Conservation (phyloP, 805 yeast species). For the Lachancea lanzarotensis region DNA sequence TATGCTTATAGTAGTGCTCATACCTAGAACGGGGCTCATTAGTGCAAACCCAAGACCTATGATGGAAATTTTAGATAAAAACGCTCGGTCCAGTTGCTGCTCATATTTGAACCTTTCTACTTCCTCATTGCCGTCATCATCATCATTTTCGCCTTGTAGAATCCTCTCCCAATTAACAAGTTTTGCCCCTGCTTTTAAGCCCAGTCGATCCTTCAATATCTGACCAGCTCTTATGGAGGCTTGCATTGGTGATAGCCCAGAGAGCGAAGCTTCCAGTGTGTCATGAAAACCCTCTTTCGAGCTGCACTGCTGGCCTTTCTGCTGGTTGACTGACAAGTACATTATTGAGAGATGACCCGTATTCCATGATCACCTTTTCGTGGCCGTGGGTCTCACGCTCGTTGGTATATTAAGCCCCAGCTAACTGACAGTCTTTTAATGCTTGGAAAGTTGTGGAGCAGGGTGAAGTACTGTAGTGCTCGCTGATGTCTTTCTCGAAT, state of each 20-base stretch:
- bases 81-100: conserved; percentile 59
- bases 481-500: no score
- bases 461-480: no score
- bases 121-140: conserved; percentile 44
- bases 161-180: conserved; percentile 26
- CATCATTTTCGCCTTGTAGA: conserved; percentile 34
- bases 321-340: no score
- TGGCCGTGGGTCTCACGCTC: no score
- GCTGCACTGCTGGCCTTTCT: no score
- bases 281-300: no score
- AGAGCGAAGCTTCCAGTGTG: not conserved
- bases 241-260: conserved; percentile 10
- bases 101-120: conserved; percentile 70
- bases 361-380: no score
- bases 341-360: no score
- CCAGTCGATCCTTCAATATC: conserved; percentile 17
- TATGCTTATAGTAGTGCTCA: conserved; percentile 65
- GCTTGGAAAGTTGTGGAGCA: no score
- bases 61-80: conserved; percentile 58
- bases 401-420: no score
- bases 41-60: conserved; percentile 74
- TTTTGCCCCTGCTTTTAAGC: conserved; percentile 18
- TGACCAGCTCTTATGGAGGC: conserved; percentile 22
- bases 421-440: no score
- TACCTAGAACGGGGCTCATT: conserved; percentile 78